Percentiles rank a stretch among this genome's conserved stretches.
Evolutionary conservation across 129 eudicot species (phyloP).

Genomic region (Chrysanthemum seticuspe): DNA sequence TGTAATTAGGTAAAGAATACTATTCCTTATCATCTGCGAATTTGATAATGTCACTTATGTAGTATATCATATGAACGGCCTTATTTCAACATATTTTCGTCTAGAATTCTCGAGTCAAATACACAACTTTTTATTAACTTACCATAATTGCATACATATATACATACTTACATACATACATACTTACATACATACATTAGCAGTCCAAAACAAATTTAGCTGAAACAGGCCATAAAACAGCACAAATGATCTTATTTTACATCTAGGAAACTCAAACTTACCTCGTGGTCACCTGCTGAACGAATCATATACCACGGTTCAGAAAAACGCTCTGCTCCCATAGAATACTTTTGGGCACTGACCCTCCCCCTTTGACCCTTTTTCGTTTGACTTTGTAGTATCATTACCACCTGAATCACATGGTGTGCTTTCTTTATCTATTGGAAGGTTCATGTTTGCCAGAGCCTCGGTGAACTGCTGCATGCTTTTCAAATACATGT

Average conservation of each 20-base stretch:
- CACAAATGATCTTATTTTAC: slow-evolving; percentile 14
- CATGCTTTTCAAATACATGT: slow-evolving; percentile 55
- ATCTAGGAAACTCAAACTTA: slow-evolving; percentile 15
- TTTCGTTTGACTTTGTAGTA: slow-evolving; percentile 20
- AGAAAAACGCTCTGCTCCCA: slow-evolving; percentile 56
- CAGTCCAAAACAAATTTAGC: no score
- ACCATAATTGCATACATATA: slow-evolving; percentile 27
- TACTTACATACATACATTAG: no score
- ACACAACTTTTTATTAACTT: background rate
- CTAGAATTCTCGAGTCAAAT: background rate
- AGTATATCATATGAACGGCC: background rate
- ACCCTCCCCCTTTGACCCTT: slow-evolving; percentile 32
- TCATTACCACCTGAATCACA: slow-evolving; percentile 19
- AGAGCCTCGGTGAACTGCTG: slow-evolving; percentile 50
- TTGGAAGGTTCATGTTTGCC: slow-evolving; percentile 44
- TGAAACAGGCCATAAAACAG: slow-evolving; percentile 20
- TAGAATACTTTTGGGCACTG: slow-evolving; percentile 44
- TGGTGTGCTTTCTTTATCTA: slow-evolving; percentile 23
- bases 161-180: no score
- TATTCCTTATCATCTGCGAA: background rate
- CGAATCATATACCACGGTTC: slow-evolving; percentile 23
- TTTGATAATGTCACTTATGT: background rate
- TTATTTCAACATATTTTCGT: slow-evolving; percentile 4
- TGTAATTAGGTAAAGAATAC: background rate
- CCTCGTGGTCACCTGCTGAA: slow-evolving; percentile 12